Evolutionary conservation across 352 stramenopile genomes (phyloP).

Genomic region (Pythium pyrilobum): DNA sequence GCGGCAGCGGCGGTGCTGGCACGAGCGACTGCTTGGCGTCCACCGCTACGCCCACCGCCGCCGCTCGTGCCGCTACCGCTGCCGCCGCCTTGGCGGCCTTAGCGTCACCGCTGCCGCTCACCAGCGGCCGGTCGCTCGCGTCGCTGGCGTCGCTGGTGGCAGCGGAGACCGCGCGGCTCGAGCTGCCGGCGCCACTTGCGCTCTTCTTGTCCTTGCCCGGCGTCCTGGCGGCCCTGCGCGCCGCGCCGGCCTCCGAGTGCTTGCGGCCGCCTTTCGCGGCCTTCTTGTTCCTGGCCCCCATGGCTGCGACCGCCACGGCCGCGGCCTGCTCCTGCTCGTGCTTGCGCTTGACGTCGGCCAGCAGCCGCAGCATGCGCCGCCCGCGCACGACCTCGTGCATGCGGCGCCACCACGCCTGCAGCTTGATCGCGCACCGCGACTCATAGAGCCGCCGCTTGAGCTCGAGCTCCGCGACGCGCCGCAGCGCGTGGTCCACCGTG

Average conservation of each 20-base stretch:
- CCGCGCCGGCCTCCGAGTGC: constrained; percentile 13
- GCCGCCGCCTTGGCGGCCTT: neutral
- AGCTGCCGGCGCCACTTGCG: neutral
- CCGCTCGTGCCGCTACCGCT: neutral
- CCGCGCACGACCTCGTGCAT: constrained; percentile 35
- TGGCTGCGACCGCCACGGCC: constrained; percentile 3
- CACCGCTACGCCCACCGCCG: neutral
- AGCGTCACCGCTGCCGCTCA: neutral
- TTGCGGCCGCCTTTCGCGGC: constrained; percentile 3
- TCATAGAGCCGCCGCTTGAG: constrained; percentile 43
- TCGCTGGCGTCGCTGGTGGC: neutral
- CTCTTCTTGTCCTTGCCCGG: neutral
- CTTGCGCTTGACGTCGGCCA: constrained; percentile 47
- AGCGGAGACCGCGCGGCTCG: neutral
- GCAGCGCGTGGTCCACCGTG: constrained; percentile 57
- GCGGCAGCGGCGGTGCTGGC: constrained; percentile 13
- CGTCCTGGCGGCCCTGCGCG: neutral
- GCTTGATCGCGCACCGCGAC: constrained; percentile 45
- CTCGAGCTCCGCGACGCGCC: constrained; percentile 48
- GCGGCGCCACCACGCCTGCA: constrained; percentile 56
- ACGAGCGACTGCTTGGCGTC: neutral
- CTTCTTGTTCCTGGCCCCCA: constrained; percentile 6
- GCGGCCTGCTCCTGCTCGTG: constrained; percentile 32
- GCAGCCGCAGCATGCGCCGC: constrained; percentile 31
- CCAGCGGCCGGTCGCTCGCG: neutral